Conservation (phyloP, 441 rosid species). For the Populus trichocarpa region DNA sequence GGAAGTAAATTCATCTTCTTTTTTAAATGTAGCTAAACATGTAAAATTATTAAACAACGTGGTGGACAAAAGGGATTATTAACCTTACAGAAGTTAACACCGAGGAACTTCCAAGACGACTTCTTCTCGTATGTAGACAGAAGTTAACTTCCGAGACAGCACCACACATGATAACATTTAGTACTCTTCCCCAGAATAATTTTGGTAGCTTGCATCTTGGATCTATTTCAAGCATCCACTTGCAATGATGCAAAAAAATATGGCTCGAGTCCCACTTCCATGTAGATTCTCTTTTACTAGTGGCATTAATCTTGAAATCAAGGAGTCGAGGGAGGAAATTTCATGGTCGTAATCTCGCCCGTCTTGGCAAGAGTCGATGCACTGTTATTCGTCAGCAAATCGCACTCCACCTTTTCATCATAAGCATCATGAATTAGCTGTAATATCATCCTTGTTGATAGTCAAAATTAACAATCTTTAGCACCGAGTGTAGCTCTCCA, state of each 20-base stretch:
- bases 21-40: constrained; percentile 7
- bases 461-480: no score
- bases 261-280: background rate
- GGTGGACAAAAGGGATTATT: constrained; percentile 4
- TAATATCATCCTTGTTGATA: no score
- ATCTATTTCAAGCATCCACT: background rate
- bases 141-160: background rate
- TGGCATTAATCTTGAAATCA: background rate
- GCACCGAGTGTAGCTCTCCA: no score
- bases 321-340: background rate
- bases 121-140: constrained; percentile 12
- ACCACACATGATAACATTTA: background rate
- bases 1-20: background rate
- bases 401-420: no score
- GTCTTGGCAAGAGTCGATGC: no score
- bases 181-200: background rate
- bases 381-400: no score
- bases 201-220: constrained; percentile 21
- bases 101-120: constrained; percentile 18
- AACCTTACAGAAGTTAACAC: background rate
- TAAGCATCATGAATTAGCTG: no score
- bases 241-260: background rate
- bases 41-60: background rate
- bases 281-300: background rate
- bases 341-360: background rate